Evolutionary conservation across 371 early-diverging fungal genomes (phyloP).

Genomic region (Mucor indicus): DNA sequence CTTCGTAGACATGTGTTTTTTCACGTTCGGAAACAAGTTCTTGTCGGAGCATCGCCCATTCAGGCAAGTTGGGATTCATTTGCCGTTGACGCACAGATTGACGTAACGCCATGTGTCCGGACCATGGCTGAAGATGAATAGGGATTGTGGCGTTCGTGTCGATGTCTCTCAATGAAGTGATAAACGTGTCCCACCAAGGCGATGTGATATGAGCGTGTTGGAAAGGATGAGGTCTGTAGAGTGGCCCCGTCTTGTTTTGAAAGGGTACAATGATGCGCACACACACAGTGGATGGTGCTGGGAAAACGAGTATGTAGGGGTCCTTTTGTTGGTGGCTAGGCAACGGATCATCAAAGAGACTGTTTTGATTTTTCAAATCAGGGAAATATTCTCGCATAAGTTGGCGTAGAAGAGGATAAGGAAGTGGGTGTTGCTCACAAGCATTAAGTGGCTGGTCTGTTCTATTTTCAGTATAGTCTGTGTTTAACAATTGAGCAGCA

Average conservation of each 20-base stretch:
- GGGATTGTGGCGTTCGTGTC: conserved; percentile 22
- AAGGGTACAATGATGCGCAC: conserved; percentile 25
- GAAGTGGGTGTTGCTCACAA: conserved; percentile 18
- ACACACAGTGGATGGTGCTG: conserved; percentile 16
- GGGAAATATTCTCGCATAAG: conserved; percentile 15
- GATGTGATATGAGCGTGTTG: conserved; percentile 10
- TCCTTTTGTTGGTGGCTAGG: not conserved
- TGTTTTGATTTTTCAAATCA: conserved; percentile 9
- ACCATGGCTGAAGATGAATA: conserved; percentile 33
- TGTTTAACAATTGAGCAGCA: no score
- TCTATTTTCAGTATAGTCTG: no score
- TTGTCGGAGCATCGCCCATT: conserved; percentile 19
- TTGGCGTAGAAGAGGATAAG: conserved; percentile 23
- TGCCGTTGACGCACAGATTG: conserved; percentile 9
- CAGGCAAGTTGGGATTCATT: conserved; percentile 15
- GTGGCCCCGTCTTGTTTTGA: not conserved
- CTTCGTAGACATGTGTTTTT: conserved; percentile 46
- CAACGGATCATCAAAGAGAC: conserved; percentile 4
- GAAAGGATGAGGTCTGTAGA: conserved; percentile 23
- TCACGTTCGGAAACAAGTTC: conserved; percentile 24
- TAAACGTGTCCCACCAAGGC: conserved; percentile 43
- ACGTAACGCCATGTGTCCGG: conserved; percentile 22
- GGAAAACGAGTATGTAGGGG: not conserved
- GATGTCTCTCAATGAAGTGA: conserved; percentile 14
- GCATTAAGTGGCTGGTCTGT: not conserved